Conservation (phyloP, 257 asterid genomes). For the Solanum peruvianum region DNA sequence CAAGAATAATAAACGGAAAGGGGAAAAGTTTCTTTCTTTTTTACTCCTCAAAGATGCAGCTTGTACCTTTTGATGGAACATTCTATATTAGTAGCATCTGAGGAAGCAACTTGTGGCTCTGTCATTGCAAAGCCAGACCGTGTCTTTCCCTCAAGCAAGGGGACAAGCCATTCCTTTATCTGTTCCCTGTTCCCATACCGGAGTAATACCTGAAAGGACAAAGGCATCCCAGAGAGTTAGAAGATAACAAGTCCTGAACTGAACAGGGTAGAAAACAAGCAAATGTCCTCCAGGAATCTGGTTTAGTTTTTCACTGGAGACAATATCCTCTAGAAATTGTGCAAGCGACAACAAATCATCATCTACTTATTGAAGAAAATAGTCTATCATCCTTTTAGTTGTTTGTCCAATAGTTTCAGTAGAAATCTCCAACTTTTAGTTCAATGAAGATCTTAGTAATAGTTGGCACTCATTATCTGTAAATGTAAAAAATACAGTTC, state of each 20-base stretch:
- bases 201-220: slow-evolving; percentile 51
- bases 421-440: background rate
- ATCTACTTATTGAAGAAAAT: background rate
- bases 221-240: background rate
- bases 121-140: slow-evolving; percentile 99
- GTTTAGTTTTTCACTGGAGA: background rate
- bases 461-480: background rate
- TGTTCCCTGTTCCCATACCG: slow-evolving; percentile 83
- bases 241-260: background rate
- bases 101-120: slow-evolving; percentile 96
- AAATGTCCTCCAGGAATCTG: background rate
- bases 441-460: background rate
- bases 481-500: background rate
- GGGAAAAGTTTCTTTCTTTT: background rate
- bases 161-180: slow-evolving; percentile 74
- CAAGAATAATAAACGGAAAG: background rate
- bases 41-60: background rate
- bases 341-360: background rate
- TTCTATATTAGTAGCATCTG: slow-evolving; percentile 95
- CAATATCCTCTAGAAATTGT: background rate
- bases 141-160: slow-evolving; percentile 83
- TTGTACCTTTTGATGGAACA: slow-evolving; percentile 78
- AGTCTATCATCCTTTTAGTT: background rate
- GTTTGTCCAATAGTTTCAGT: background rate
- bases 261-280: background rate